These are phyloP conservation scores for Carex littledalei DNA, from an alignment of 176 grass and related monocot genomes.

Conservation along the genomic window DNA sequence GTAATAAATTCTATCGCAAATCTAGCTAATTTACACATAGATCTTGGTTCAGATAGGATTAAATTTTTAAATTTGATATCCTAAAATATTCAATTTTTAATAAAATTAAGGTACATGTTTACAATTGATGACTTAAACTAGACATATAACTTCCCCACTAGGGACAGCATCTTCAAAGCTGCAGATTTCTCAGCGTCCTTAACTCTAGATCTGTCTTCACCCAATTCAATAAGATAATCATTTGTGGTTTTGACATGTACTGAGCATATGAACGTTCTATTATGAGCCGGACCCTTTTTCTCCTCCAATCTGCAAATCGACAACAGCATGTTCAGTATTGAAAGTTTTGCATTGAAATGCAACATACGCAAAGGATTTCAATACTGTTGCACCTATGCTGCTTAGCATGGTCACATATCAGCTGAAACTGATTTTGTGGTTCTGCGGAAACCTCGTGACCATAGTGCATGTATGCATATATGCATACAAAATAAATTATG, in stretches of 20 bases:
- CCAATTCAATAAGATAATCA: constrained; percentile 28
- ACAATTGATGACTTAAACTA: not conserved
- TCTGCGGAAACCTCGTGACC: not conserved
- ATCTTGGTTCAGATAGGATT: too few species aligned
- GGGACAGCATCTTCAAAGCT: constrained; percentile 50
- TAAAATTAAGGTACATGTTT: not conserved
- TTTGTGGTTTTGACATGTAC: constrained; percentile 38
- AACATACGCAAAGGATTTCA: not conserved
- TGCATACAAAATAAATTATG: not conserved
- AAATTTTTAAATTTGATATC: too few species aligned
- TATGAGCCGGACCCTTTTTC: constrained; percentile 57
- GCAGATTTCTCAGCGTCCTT: constrained; percentile 70
- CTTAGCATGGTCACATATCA: not conserved
- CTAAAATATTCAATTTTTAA: too few species aligned
- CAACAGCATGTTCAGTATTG: not conserved
- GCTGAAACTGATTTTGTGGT: not conserved
- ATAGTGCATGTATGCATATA: too few species aligned
- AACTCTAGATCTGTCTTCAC: constrained; percentile 50
- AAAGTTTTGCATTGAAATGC: not conserved
- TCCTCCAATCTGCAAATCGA: constrained; percentile 60
- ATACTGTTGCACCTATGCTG: not conserved
- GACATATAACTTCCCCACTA: constrained; percentile 6
- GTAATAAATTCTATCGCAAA: too few species aligned
- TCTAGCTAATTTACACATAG: too few species aligned
- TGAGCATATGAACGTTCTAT: constrained; percentile 54